Percentiles rank a stretch among this genome's conserved stretches.
These are phyloP conservation scores for Fusarium sp. DNA, from an alignment of 2,329 filamentous ascomycete genomes.

Conservation along the genomic window DNA sequence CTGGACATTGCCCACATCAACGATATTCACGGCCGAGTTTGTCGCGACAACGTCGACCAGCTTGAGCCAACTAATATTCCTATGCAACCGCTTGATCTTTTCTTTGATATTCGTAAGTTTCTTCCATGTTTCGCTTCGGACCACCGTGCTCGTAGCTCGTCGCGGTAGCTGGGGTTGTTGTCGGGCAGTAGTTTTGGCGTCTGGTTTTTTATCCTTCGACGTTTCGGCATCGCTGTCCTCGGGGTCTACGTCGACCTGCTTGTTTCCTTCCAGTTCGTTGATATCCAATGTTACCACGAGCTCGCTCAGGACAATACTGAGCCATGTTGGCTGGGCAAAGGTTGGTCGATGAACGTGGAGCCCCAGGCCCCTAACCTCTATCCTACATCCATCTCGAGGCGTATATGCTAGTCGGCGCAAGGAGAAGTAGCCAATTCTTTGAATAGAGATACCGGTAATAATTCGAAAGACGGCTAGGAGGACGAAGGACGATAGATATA, in stretches of 20 bases:
- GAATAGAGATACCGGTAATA: constrained; percentile 92
- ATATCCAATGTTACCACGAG: constrained; percentile 85
- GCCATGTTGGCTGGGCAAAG: constrained; percentile 96
- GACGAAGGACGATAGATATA: constrained; percentile 92
- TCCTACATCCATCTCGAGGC: constrained; percentile 84
- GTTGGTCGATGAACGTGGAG: constrained; percentile 91
- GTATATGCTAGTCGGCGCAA: constrained; percentile 90
- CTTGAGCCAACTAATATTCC: constrained; percentile 86
- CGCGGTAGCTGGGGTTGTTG: constrained; percentile 23
- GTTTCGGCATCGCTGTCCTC: constrained; percentile 42
- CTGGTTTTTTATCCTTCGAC: constrained; percentile 36
- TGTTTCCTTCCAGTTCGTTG: constrained; percentile 66
- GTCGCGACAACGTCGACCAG: constrained; percentile 88
- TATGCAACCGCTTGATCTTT: constrained; percentile 83
- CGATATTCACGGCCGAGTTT: constrained; percentile 78
- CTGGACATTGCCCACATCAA: constrained; percentile 84
- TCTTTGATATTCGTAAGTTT: constrained; percentile 82
- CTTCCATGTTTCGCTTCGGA: constrained; percentile 80
- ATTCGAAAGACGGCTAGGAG: constrained; percentile 93
- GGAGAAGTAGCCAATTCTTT: constrained; percentile 92
- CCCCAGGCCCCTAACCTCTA: constrained; percentile 89
- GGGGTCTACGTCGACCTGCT: constrained; percentile 39
- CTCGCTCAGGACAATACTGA: constrained; percentile 88
- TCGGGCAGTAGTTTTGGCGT: constrained; percentile 40
- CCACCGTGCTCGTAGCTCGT: constrained; percentile 19